Percentiles rank a stretch among this genome's conserved stretches.
Evolutionary conservation across 805 yeast genomes (phyloP).

Genomic region (Ogataea kodamae): DNA sequence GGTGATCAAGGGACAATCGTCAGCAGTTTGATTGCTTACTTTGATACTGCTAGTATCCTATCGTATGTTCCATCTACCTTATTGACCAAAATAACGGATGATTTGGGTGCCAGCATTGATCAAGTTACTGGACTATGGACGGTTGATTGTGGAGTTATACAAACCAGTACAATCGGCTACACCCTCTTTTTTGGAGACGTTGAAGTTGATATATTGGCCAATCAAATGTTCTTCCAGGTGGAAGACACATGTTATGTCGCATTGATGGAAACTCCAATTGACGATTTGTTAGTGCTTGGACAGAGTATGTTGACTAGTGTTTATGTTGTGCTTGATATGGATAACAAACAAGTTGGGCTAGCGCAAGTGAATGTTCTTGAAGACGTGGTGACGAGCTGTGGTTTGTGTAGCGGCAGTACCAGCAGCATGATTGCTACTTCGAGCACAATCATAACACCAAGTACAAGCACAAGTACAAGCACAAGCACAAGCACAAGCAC

Average conservation of each 20-base stretch:
- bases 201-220: conserved; percentile 20
- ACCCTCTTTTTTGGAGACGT: conserved; percentile 19
- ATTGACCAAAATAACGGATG: conserved; percentile 11
- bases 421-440: conserved; percentile 1
- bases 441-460: conserved; percentile 6
- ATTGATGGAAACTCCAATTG: conserved; percentile 15
- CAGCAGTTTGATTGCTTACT: conserved; percentile 32
- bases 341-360: conserved; percentile 51
- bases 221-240: conserved; percentile 19
- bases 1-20: conserved; percentile 12
- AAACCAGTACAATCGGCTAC: conserved; percentile 12
- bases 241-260: conserved; percentile 22
- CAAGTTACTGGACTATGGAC: conserved; percentile 18
- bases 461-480: conserved; percentile 10
- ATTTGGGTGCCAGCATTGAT: conserved; percentile 18
- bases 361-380: conserved; percentile 42
- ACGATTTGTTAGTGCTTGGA: conserved; percentile 46
- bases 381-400: conserved; percentile 16
- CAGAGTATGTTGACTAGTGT: conserved; percentile 62
- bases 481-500: conserved; percentile 4
- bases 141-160: conserved; percentile 21
- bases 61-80: conserved; percentile 43
- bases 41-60: conserved; percentile 56
- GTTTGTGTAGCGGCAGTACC: conserved; percentile 4
- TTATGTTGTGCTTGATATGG: conserved; percentile 63